Evolutionary conservation across 2,329 filamentous ascomycete genomes (phyloP).

Genomic region (Sporothrix phasma): DNA sequence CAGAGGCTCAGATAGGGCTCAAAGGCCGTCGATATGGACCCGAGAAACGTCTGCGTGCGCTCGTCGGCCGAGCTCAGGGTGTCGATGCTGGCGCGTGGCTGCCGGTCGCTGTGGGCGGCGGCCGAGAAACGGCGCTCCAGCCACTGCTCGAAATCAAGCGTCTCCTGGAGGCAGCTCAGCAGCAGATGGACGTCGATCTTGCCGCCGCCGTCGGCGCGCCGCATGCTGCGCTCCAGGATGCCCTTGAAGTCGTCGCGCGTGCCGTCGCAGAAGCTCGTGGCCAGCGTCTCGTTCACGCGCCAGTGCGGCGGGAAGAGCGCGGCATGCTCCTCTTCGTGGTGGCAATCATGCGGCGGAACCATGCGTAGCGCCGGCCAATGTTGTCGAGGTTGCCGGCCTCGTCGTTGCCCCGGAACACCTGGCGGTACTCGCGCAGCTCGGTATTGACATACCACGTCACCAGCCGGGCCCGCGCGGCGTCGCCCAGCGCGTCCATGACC

Average conservation of each 20-base stretch:
- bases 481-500: constrained; percentile 90
- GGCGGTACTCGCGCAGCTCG: constrained; percentile 85
- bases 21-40: constrained; percentile 91
- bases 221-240: constrained; percentile 80
- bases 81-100: constrained; percentile 71
- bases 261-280: constrained; percentile 88
- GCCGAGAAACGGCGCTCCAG: constrained; percentile 68
- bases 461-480: constrained; percentile 69
- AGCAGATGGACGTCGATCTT: constrained; percentile 42
- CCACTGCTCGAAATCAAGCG: constrained; percentile 89
- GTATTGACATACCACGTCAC: constrained; percentile 98
- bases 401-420: constrained; percentile 92
- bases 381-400: constrained; percentile 95
- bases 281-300: constrained; percentile 82
- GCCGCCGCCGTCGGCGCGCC: constrained; percentile 55
- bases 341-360: constrained; percentile 94
- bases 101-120: constrained; percentile 3
- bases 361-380: constrained; percentile 86
- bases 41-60: constrained; percentile 67
- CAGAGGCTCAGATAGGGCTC: constrained; percentile 94
- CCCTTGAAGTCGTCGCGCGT: constrained; percentile 92
- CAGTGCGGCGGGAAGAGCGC: constrained; percentile 78
- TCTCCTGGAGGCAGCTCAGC: constrained; percentile 47
- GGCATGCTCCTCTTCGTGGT: constrained; percentile 91
- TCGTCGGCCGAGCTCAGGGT: constrained; percentile 75